These are phyloP conservation scores for Chytriomyces confervae DNA, from an alignment of 192 early-diverging fungal genomes.

Conservation along the genomic window DNA sequence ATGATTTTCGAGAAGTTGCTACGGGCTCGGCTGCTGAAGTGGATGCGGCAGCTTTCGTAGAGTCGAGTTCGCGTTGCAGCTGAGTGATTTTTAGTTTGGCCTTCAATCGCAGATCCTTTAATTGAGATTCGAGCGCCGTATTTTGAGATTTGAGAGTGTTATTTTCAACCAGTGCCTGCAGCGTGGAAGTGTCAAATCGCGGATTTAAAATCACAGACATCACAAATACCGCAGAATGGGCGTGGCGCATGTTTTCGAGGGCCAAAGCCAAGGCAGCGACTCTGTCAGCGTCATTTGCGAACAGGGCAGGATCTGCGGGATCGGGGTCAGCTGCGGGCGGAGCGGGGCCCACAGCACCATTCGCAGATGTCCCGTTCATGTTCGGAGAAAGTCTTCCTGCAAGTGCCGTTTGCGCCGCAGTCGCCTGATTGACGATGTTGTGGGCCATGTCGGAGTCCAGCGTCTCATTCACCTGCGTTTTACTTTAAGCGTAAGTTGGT, in stretches of 20 bases:
- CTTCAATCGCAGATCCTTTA: conserved; percentile 39
- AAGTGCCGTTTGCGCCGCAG: conserved; percentile 1
- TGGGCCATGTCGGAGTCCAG: neutral
- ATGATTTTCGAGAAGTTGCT: neutral
- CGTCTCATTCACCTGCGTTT: conserved; percentile 22
- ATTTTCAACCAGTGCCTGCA: conserved; percentile 4
- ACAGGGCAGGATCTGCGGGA: neutral
- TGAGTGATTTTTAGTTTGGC: conserved; percentile 42
- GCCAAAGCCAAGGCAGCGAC: conserved; percentile 6
- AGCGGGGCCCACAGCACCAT: neutral
- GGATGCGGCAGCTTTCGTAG: neutral
- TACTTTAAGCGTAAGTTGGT: neutral
- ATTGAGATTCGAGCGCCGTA: conserved; percentile 22
- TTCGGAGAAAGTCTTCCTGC: neutral
- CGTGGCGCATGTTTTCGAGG: conserved; percentile 3
- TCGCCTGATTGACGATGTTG: conserved; percentile 3
- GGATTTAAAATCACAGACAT: neutral
- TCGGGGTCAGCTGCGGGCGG: neutral
- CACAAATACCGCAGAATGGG: neutral
- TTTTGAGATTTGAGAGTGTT: conserved; percentile 15
- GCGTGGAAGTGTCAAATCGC: too few relatives aligned
- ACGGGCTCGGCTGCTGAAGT: neutral
- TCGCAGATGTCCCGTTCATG: neutral
- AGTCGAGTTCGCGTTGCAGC: conserved; percentile 37
- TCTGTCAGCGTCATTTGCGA: neutral